Base-by-base conservation (phyloP, 495 filamentous ascomycete species). In the Penicillium nucicola region DNA sequence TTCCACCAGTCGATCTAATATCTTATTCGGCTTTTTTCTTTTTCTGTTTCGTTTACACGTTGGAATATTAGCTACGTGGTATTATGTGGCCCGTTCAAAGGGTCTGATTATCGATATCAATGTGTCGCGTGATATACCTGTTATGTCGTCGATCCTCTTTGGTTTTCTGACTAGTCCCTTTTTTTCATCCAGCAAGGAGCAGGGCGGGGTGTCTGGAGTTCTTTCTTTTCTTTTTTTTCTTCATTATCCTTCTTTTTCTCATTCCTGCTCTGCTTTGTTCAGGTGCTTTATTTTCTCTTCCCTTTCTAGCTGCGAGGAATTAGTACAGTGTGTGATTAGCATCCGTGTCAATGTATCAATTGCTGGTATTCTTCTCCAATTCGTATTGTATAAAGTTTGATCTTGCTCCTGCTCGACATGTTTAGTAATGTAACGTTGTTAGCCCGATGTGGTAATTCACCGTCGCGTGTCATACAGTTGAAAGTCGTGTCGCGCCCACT, bases 111-210 rank as follows among this genome's bases (percentile, higher is more conserved):
- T 22, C 13, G 15, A 13, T n/a, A 2, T 35, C 32, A 19, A 44
- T 44, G 35, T 20, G 35, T 48, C 17, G 22, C 13, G 31, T n/a
- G 25, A 17, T 18, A 14, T 35, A 2, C 2, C 20, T 22, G 20
- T 22, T 22, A 22, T 5, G 12, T 52, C 35, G 32, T 42, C 35
- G 18, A 40, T 48, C 23, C 28, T n/a, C 4, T 18, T 38, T 28
- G 38, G 14, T 11, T 32, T 42, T 35, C 18, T 48, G 19, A 46
- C 49, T 52, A 33, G 40, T 15, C 35, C 11, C 38, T 37, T 42
- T 48, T 42, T 65, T 53, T 55, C 60, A 49, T 59, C 57, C 61
- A 70, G 67, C 67, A 66, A 64, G 67, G 67, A 65, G 66, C 64
- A 57, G 61, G 58, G 57, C 36, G 33, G 38, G 58, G 55, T 42